Conservation (phyloP, 331 rosid species). For the Quercus lobata region DNA sequence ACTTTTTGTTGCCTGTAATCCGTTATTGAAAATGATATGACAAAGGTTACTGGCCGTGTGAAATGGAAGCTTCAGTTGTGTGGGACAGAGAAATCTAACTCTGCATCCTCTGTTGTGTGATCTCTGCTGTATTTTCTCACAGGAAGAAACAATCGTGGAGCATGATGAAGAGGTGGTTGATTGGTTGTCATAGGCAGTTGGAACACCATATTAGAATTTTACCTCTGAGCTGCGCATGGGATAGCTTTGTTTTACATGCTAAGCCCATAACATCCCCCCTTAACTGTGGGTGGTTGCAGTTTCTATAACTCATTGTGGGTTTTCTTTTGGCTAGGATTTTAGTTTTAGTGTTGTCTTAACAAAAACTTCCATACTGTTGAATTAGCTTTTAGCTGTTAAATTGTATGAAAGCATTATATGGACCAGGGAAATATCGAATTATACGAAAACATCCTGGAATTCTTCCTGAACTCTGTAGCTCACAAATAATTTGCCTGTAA, state of each 20-base stretch:
- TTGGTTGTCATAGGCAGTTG: not conserved
- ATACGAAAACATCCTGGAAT: too few relatives aligned
- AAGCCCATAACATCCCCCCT: not conserved
- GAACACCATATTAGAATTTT: not conserved
- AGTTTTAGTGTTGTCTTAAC: not conserved
- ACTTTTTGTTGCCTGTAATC: not conserved
- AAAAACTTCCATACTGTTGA: not conserved
- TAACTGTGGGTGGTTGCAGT: not conserved
- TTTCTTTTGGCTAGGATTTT: not conserved
- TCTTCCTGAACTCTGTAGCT: too few relatives aligned
- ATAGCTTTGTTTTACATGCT: not conserved
- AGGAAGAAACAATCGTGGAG: constrained; percentile 17
- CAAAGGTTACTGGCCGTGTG: not conserved
- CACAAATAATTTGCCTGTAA: too few relatives aligned
- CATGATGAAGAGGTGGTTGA: not conserved
- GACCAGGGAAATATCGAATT: too few relatives aligned
- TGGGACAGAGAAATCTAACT: not conserved
- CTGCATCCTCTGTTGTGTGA: not conserved
- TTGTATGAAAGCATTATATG: too few relatives aligned
- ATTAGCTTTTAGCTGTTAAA: not conserved
- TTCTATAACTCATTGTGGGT: not conserved
- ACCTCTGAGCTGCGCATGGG: not conserved
- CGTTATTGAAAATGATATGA: not conserved
- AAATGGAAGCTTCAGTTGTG: not conserved
- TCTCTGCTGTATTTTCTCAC: not conserved